These are phyloP conservation scores for Kazachstania psychrophila DNA, from an alignment of 805 yeast species.

Conservation along the genomic window DNA sequence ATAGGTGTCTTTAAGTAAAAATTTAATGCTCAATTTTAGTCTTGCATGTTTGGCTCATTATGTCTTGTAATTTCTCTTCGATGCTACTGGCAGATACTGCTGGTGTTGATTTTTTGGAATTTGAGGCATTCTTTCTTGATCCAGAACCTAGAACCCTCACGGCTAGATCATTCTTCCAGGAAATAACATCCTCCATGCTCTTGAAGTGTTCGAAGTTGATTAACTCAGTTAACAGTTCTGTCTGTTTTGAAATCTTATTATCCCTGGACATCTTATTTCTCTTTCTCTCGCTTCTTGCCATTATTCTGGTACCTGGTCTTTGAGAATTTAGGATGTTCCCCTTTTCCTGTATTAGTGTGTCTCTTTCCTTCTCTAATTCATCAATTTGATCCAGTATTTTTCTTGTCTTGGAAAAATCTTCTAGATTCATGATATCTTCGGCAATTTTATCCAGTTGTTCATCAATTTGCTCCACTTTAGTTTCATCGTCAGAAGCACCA, in stretches of 20 bases:
- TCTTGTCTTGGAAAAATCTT: constrained; percentile 29
- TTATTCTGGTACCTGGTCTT: constrained; percentile 17
- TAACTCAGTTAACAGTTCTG: constrained; percentile 19
- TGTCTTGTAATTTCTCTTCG: constrained; percentile 26
- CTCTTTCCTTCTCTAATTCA: constrained; percentile 27
- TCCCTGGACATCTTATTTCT: constrained; percentile 12
- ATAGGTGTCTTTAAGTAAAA: too few relatives aligned
- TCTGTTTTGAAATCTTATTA: constrained; percentile 19
- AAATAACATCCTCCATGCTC: constrained; percentile 16
- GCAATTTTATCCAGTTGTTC: constrained; percentile 26
- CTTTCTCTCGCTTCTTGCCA: constrained; percentile 19
- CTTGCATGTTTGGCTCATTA: constrained; percentile 13
- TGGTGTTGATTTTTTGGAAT: constrained; percentile 21
- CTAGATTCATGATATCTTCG: constrained; percentile 31
- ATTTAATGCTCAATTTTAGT: too few relatives aligned
- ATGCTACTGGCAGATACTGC: constrained; percentile 13
- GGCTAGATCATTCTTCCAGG: constrained; percentile 25
- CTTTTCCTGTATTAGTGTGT: constrained; percentile 14
- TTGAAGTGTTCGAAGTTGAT: constrained; percentile 18
- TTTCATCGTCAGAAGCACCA: constrained; percentile 8
- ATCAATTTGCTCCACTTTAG: constrained; percentile 13
- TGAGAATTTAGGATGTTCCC: constrained; percentile 10
- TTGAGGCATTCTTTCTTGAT: constrained; percentile 21
- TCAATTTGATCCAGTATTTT: constrained; percentile 15
- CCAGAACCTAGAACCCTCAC: constrained; percentile 17